These are phyloP conservation scores for Panus rudis DNA, from an alignment of 768 basidiomycete species.

Conservation along the genomic window DNA sequence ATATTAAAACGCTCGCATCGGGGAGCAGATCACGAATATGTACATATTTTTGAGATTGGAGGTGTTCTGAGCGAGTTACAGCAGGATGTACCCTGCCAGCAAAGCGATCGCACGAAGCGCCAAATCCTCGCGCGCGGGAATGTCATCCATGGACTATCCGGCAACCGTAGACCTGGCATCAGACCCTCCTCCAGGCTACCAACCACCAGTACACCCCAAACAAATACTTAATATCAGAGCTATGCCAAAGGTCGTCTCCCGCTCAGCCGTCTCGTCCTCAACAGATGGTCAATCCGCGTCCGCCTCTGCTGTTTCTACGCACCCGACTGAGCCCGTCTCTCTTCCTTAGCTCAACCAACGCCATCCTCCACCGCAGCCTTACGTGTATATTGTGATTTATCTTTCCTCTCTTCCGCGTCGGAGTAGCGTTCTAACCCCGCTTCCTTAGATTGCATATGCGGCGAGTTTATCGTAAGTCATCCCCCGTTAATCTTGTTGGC, in stretches of 20 bases:
- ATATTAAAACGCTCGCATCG: too few relatives aligned
- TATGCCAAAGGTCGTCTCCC: conserved; percentile 92
- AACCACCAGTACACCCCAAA: too few relatives aligned
- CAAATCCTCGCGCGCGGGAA: conserved; percentile 2
- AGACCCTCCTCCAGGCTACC: too few relatives aligned
- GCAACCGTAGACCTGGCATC: neutral
- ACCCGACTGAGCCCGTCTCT: conserved; percentile 11
- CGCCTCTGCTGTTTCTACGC: conserved; percentile 4
- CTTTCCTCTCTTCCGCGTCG: conserved; percentile 7
- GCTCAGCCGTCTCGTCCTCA: conserved; percentile 84
- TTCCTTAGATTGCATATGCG: conserved; percentile 72
- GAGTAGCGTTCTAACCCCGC: conserved; percentile 8
- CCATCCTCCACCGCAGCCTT: conserved; percentile 72
- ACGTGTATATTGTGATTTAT: conserved; percentile 70
- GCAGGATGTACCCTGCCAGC: too few relatives aligned
- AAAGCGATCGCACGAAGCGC: too few relatives aligned
- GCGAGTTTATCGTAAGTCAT: conserved; percentile 74
- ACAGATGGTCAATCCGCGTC: conserved; percentile 59
- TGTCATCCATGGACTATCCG: conserved; percentile 3
- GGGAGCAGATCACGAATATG: too few relatives aligned
- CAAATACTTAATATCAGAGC: too few relatives aligned
- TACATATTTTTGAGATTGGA: too few relatives aligned
- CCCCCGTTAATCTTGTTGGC: neutral
- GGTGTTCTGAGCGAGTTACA: too few relatives aligned
- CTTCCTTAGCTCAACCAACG: conserved; percentile 59